Conservation (phyloP, 768 basidiomycete genomes). For the Podaxis pistillaris region DNA sequence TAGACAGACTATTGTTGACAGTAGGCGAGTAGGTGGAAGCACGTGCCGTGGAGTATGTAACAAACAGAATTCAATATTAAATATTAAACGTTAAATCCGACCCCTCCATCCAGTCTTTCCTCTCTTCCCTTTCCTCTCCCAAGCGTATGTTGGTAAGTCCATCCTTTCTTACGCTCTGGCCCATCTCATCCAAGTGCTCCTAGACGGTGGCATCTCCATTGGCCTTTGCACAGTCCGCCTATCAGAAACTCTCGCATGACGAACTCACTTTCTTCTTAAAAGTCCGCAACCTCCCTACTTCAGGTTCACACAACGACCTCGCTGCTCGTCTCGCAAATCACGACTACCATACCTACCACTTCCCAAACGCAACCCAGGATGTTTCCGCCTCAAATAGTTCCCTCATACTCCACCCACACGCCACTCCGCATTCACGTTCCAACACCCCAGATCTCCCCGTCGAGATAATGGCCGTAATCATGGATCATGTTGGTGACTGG, state of each 20-base stretch:
- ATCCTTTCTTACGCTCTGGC: neutral
- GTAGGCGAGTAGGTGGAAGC: neutral
- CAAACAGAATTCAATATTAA: neutral
- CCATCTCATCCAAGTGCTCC: neutral
- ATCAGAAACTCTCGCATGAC: constrained; percentile 60
- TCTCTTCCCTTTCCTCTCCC: neutral
- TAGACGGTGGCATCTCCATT: constrained; percentile 25
- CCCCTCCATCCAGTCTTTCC: neutral
- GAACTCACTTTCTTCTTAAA: constrained; percentile 77
- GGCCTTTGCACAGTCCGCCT: constrained; percentile 62
- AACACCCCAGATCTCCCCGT: constrained; percentile 62
- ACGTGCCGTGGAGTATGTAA: neutral
- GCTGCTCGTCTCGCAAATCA: constrained; percentile 71
- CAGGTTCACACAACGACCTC: constrained; percentile 62
- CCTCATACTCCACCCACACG: constrained; percentile 22
- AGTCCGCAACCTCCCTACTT: constrained; percentile 65
- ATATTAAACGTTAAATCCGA: too few species aligned
- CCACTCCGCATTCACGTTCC: constrained; percentile 27
- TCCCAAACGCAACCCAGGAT: constrained; percentile 36
- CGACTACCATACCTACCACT: constrained; percentile 73
- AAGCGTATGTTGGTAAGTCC: constrained; percentile 11
- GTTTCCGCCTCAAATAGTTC: constrained; percentile 26
- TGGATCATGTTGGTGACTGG: constrained; percentile 83
- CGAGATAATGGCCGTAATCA: constrained; percentile 73
- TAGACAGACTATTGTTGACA: constrained; percentile 23